These are phyloP conservation scores for Geosmithia flava DNA, from an alignment of 2,329 filamentous ascomycete genomes.

Conservation along the genomic window DNA sequence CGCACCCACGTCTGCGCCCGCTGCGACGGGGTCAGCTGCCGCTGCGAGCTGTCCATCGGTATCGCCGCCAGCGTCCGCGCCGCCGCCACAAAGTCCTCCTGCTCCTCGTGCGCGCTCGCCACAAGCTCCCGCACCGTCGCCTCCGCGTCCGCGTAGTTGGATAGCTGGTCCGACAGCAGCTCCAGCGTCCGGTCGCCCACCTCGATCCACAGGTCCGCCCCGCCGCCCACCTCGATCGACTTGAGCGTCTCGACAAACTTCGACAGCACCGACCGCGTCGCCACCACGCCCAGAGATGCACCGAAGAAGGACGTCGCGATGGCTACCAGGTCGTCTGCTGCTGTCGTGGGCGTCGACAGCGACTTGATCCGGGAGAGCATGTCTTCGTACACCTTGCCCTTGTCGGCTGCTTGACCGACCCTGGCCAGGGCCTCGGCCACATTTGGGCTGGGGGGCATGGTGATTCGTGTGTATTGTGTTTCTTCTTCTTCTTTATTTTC, in stretches of 20 bases:
- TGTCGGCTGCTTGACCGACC: conserved; percentile 23
- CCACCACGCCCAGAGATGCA: conserved; percentile 63
- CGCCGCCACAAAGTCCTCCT: conserved; percentile 69
- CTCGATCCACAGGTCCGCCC: conserved; percentile 52
- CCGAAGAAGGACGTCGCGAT: conserved; percentile 56
- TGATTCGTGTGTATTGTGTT: not conserved
- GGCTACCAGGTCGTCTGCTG: conserved; percentile 47
- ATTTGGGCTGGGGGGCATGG: conserved; percentile 25
- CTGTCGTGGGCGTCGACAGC: conserved; percentile 24
- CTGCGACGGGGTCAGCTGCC: conserved; percentile 68
- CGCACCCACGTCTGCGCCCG: conserved; percentile 83
- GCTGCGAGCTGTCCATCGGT: conserved; percentile 79
- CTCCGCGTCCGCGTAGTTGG: conserved; percentile 72
- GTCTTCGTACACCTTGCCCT: conserved; percentile 30
- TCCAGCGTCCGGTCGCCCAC: conserved; percentile 64
- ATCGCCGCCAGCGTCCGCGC: conserved; percentile 73
- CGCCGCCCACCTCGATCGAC: conserved; percentile 36
- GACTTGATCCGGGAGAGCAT: conserved; percentile 30
- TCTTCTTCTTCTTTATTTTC: not conserved
- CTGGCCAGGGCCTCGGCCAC: conserved; percentile 30
- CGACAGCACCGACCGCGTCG: conserved; percentile 57
- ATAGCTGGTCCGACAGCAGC: conserved; percentile 48
- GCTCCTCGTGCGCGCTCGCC: conserved; percentile 69
- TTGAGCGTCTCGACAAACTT: conserved; percentile 53
- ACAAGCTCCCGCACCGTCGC: conserved; percentile 68